Base-by-base conservation (phyloP, 2,329 filamentous ascomycete species). In the Alternaria viburni region DNA sequence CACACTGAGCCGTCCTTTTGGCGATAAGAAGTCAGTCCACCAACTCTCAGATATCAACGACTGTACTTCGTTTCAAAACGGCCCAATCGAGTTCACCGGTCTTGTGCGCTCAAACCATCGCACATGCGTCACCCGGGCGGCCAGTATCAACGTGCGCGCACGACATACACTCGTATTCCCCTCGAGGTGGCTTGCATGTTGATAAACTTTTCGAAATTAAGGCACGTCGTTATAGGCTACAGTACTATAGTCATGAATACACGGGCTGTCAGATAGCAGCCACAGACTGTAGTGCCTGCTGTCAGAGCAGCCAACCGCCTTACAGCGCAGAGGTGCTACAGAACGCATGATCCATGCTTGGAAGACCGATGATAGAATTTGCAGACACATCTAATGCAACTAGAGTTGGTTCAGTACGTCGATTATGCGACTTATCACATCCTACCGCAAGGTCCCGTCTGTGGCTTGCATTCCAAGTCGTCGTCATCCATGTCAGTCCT, bases 91-190 rank as follows among this genome's bases (percentile, higher is more conserved):
- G 19, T 15, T 51, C 54, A 59, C 23, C 46, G 30, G 57, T 44
- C 28, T 47, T 21, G 41, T 52, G 49, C 45, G 13, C 23, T 45
- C n/a, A 17, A 25, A 30, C 36, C 8, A 41, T n/a, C 25, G 43
- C 52, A 17, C 45, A 54, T 49, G 59, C 43, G 60, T 59, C 47
- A 70, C 60, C 17, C 64, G 55, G 66, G 63, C 61, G 61, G 61
- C 62, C 46, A 65, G 50, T 69, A 58, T 36, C 26, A 65, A 69
- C 61, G 65, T 73, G 65, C 66, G 30, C 54, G 67, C 69, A 47
- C 57, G 43, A 59, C 62, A 9, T 57, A 56, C 45, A 54, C 43
- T 25, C 54, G 21, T 46, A 6, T 8, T 51, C 36, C 19, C 41
- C 32, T 54, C 57, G 19, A 52, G n/a, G 49, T 55, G 51, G 59